A percentile compares a stretch with the other conserved stretches of the same genome.
Conservation (phyloP, 345 rosid genomes). For the Microthlaspi erraticum region DNA sequence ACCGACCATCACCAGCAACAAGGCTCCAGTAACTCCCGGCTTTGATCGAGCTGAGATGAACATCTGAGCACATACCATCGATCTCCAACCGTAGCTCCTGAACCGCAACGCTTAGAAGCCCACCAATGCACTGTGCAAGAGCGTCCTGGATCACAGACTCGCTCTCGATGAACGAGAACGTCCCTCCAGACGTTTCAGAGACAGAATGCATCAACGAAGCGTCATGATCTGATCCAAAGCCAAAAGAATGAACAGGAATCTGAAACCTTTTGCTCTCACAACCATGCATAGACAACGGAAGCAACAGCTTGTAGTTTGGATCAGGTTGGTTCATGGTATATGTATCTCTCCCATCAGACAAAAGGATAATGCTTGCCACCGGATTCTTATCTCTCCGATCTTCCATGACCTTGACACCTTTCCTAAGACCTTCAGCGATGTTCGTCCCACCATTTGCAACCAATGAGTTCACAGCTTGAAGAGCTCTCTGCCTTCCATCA, state of each 20-base stretch:
- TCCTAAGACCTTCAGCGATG: conserved; percentile 91
- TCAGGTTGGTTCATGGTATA: conserved; percentile 64
- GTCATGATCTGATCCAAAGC: conserved; percentile 94
- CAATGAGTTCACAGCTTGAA: conserved; percentile 87
- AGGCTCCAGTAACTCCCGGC: conserved; percentile 79
- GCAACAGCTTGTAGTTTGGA: conserved; percentile 65
- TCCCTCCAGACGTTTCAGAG: conserved; percentile 89
- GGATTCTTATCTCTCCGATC: conserved; percentile 85
- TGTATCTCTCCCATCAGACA: conserved; percentile 94
- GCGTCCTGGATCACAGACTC: conserved; percentile 95
- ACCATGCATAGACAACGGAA: conserved; percentile 66
- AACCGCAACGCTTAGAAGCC: conserved; percentile 89
- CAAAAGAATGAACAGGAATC: conserved; percentile 89
- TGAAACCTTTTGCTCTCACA: conserved; percentile 63
- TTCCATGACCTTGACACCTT: conserved; percentile 91
- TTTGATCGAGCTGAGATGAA: conserved; percentile 65
- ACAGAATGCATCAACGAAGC: conserved; percentile 92
- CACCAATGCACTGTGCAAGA: conserved; percentile 98
- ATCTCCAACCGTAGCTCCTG: conserved; percentile 79
- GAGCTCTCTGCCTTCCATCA: conserved; percentile 74
- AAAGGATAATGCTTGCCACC: conserved; percentile 81
- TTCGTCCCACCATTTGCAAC: conserved; percentile 97
- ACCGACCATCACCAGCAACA: conserved; percentile 50
- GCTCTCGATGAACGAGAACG: conserved; percentile 91
- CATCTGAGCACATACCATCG: conserved; percentile 56